phyloP scores from a whole-genome alignment of 176 grass and related monocot genomes.

The Bonia amplexicaulis region DNA sequence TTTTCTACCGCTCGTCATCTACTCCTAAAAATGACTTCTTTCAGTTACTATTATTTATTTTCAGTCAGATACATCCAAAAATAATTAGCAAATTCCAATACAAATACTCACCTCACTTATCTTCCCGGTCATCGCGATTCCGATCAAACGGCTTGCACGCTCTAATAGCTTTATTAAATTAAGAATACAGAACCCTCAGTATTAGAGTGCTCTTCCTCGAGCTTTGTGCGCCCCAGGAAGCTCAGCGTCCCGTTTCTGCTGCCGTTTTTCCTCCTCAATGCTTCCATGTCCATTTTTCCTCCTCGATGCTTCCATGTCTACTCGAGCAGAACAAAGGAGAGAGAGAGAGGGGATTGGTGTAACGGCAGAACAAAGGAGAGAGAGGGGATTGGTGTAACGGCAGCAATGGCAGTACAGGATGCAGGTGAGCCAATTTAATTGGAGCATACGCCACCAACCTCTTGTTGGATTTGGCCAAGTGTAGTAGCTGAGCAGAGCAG shows the following conservation, averaged over 20 bases:
- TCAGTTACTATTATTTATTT: no score
- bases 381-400: background rate
- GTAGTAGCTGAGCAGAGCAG: background rate
- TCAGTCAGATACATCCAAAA: no score
- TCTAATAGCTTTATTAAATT: background rate
- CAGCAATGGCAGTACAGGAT: background rate
- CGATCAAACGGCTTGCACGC: no score
- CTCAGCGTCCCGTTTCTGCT: background rate
- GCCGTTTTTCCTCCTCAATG: background rate
- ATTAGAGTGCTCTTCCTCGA: background rate
- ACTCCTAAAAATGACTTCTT: no score
- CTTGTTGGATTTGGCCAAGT: conserved; percentile 3
- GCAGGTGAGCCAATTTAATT: conserved; percentile 25
- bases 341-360: background rate
- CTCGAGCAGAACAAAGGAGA: background rate
- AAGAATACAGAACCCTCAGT: no score
- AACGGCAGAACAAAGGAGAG: background rate
- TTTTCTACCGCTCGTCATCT: no score
- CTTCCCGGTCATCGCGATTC: no score
- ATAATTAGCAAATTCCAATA: no score
- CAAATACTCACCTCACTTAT: no score
- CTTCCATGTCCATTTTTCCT: background rate
- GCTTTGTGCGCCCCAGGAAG: background rate
- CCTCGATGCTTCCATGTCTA: background rate
- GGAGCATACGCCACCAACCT: conserved; percentile 15